Evolutionary conservation across 2,329 filamentous ascomycete species (phyloP).

Genomic region (Chaetothyriales sp.): DNA sequence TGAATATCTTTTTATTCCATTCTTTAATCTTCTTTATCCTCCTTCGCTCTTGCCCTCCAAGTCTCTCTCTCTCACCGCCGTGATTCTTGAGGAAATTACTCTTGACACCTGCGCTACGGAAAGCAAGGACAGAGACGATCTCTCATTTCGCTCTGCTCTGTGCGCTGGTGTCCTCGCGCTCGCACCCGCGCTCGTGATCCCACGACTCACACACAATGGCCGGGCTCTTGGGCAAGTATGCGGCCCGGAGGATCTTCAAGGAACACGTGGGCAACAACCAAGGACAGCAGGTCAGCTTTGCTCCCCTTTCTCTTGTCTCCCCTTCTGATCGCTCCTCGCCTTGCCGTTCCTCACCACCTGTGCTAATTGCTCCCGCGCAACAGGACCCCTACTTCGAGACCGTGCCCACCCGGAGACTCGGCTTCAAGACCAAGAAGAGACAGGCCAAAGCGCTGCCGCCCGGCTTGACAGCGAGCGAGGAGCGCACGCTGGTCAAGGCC

Average conservation of each 20-base stretch:
- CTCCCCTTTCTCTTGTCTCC: not conserved
- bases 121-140: too few relatives aligned
- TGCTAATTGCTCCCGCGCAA: constrained; percentile 1
- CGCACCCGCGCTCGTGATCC: too few relatives aligned
- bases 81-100: too few relatives aligned
- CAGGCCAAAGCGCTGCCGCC: constrained; percentile 69
- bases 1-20: constrained; percentile 1
- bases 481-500: constrained; percentile 66
- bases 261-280: constrained; percentile 45
- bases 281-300: constrained; percentile 36
- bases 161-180: too few relatives aligned
- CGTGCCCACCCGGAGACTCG: constrained; percentile 52
- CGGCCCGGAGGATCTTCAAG: constrained; percentile 42
- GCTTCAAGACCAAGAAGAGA: constrained; percentile 59
- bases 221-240: constrained; percentile 37
- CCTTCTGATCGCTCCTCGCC: not conserved
- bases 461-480: constrained; percentile 71
- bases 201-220: constrained; percentile 33
- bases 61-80: not conserved
- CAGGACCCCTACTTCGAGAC: constrained; percentile 85
- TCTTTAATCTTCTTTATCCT: not conserved
- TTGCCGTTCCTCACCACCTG: constrained; percentile 4
- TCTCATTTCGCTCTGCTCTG: too few relatives aligned
- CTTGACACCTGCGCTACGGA: too few relatives aligned
- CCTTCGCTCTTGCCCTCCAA: too few relatives aligned